Evolutionary conservation across 192 early-diverging fungal genomes (phyloP).

Genomic region (Jimgerdemannia flammicorona): DNA sequence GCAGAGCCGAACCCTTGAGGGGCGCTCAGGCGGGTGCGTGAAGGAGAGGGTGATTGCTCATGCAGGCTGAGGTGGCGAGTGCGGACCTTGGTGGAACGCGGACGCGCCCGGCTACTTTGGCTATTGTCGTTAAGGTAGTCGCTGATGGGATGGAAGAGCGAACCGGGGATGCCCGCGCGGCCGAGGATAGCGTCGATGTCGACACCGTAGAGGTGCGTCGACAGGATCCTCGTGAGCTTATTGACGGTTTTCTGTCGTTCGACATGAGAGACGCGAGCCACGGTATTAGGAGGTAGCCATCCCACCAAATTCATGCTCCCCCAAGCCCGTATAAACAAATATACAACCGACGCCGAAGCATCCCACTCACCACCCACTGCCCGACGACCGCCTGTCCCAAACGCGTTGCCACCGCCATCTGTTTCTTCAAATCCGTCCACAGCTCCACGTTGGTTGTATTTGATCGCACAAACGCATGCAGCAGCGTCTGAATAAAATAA

Average conservation of each 20-base stretch:
- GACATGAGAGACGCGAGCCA: not conserved
- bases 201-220: constrained; percentile 53
- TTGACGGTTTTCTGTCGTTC: constrained; percentile 51
- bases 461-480: constrained; percentile 64
- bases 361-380: constrained; percentile 65
- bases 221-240: constrained; percentile 57
- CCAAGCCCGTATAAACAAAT: too few species aligned
- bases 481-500: constrained; percentile 47
- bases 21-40: not conserved
- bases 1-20: not conserved
- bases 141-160: not conserved
- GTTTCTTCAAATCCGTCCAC: constrained; percentile 56
- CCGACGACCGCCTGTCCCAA: constrained; percentile 56
- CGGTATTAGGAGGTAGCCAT: too few species aligned
- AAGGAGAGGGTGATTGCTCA: constrained; percentile 9
- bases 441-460: constrained; percentile 36
- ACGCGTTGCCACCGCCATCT: constrained; percentile 39
- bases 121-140: constrained; percentile 22
- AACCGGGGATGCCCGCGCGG: not conserved
- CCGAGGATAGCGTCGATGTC: constrained; percentile 46
- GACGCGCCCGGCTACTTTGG: constrained; percentile 8
- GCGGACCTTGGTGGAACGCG: constrained; percentile 17
- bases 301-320: too few species aligned
- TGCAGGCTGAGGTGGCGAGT: constrained; percentile 32
- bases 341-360: not conserved